Evolutionary conservation across 2,329 filamentous ascomycete species (phyloP), one percentile per base, ranked within the genome.

Genomic region (Ploettnerulaceae sp.): DNA sequence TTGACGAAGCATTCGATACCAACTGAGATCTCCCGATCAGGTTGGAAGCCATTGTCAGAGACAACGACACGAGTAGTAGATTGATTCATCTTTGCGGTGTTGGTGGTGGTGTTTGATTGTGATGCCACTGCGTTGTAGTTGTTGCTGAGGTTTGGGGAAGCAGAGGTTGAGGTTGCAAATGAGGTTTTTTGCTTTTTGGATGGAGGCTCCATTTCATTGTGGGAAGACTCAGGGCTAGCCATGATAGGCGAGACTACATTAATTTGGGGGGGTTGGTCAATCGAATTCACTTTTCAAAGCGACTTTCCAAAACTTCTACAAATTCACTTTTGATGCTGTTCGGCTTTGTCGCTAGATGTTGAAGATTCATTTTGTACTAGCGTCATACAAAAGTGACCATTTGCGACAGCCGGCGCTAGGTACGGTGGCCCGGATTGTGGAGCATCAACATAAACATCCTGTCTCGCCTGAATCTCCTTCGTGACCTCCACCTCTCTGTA

Each of bases 1-100:
- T 73, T 77, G 12, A 84, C 76, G 62, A 77, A 85, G 54, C 78
- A 72, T 7, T 75, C 77, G 54, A 88, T 86, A 21, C 84, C 83
- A 45, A 76, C 74, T 39, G 54, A 45, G 32, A 51, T 49, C 40
- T 66, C 64, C 17, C 40, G 40, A 11, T 33, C 35, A 33, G 43
- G 48, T 39, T 52, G 46, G 15, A 50, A 49, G n/a, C 45, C 44
- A 36, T 14, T 32, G 15, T 49, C 40, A 18, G 44, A 34, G 9
- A 43, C 11, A 12, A 45, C 22, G n/a, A 36, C n/a, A 5, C 34
- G 35, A 26, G 45, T 35, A 15, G 29, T n/a, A 2, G 29, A 21
- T 24, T 43, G 24, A 14, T 53, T 39, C 52, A 54, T 57, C 8
- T 44, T 48, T 28, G 47, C 21, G 14, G 15, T 42, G 21, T 22